Evolutionary conservation across 2,329 filamentous ascomycete species (phyloP).

Genomic region (Xylariaceae sp.): DNA sequence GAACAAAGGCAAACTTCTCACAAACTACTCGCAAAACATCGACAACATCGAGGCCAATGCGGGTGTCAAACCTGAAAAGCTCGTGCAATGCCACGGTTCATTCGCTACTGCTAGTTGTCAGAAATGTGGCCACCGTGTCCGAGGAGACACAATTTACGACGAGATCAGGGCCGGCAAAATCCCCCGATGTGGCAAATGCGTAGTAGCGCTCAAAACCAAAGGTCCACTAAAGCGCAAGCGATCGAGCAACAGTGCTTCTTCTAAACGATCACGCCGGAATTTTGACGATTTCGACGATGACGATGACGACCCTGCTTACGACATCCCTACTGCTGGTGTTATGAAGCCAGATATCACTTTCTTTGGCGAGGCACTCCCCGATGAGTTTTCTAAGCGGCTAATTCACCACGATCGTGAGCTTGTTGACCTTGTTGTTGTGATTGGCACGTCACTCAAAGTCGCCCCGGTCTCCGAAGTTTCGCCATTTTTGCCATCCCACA

Average conservation of each 20-base stretch:
- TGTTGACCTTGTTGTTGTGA: conserved; percentile 89
- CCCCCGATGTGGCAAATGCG: conserved; percentile 72
- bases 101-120: conserved; percentile 91
- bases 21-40: conserved; percentile 98
- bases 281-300: conserved; percentile 44
- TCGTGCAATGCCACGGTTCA: conserved; percentile 94
- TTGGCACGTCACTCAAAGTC: conserved; percentile 93
- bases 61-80: conserved; percentile 73
- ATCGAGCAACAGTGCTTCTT: conserved; percentile 38
- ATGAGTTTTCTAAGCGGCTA: conserved; percentile 75
- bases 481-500: conserved; percentile 68
- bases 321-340: conserved; percentile 67
- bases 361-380: conserved; percentile 86
- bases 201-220: conserved; percentile 49
- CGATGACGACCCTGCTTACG: conserved; percentile 52
- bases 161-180: conserved; percentile 74
- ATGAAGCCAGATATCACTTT: conserved; percentile 99
- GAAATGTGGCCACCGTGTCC: conserved; percentile 70
- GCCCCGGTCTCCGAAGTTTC: conserved; percentile 92
- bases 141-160: conserved; percentile 72
- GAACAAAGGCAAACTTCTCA: conserved; percentile 81
- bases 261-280: conserved; percentile 30
- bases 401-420: conserved; percentile 74
- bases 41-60: conserved; percentile 91
- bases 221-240: conserved; percentile 52